Evolutionary conservation across 352 stramenopile genomes (phyloP).

Genomic region (Elongisporangium undulatum): DNA sequence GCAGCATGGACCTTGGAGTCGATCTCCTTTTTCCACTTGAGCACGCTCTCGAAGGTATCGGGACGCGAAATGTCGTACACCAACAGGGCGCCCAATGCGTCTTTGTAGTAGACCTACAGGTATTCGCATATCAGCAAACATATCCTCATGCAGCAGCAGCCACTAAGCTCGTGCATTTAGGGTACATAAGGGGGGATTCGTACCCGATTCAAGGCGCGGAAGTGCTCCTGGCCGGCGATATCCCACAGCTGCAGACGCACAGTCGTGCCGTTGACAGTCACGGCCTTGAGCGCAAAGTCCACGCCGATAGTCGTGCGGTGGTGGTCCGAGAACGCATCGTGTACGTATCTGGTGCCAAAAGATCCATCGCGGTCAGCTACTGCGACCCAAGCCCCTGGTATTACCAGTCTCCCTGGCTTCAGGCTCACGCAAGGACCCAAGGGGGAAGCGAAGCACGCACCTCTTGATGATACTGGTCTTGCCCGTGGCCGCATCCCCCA

Average conservation of each 20-base stretch:
- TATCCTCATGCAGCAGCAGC: neutral
- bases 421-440: neutral
- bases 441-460: constrained; percentile 25
- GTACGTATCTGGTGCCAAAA: constrained; percentile 55
- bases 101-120: constrained; percentile 90
- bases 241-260: constrained; percentile 93
- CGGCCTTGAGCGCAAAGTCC: constrained; percentile 90
- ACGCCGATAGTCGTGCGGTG: constrained; percentile 92
- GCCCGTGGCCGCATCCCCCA: constrained; percentile 87
- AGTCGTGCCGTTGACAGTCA: constrained; percentile 83
- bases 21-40: constrained; percentile 94
- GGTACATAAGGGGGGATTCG: constrained; percentile 4
- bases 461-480: constrained; percentile 94
- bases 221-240: constrained; percentile 93
- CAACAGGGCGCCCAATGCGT: constrained; percentile 86
- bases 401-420: neutral
- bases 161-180: neutral
- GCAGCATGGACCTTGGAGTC: constrained; percentile 74
- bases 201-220: constrained; percentile 89
- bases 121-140: neutral
- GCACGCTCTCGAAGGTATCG: constrained; percentile 88
- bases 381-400: neutral
- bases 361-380: neutral
- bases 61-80: constrained; percentile 92
- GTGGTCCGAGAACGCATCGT: constrained; percentile 91